phyloP scores from a whole-genome alignment of 768 basidiomycete genomes.

The Rhodotorula paludigena region DNA sequence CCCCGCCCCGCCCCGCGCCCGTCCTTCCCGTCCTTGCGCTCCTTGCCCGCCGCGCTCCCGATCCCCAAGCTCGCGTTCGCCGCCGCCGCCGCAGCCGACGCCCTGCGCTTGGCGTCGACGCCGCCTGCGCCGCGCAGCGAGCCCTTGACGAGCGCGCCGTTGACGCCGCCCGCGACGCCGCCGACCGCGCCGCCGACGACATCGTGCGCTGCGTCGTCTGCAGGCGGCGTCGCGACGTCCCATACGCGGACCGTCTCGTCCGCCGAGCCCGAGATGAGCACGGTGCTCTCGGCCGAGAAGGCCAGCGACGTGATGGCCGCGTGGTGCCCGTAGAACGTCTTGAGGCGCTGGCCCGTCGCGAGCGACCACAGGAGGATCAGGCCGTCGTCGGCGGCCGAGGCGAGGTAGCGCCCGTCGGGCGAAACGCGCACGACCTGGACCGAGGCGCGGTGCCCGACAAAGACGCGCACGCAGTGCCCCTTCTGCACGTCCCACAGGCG shows the following conservation, averaged over 20 bases:
- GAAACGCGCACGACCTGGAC: constrained; percentile 81
- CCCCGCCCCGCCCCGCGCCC: constrained; percentile 8
- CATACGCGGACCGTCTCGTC: constrained; percentile 98
- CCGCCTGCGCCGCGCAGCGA: constrained; percentile 7
- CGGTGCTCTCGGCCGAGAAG: constrained; percentile 83
- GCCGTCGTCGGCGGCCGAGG: constrained; percentile 84
- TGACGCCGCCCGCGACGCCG: background rate
- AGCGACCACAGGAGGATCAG: constrained; percentile 96
- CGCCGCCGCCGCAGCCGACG: background rate
- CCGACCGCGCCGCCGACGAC: constrained; percentile 56
- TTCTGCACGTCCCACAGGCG: constrained; percentile 98
- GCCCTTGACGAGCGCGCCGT: background rate
- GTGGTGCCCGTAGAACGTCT: constrained; percentile 92
- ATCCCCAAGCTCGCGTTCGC: background rate
- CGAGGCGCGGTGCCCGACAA: constrained; percentile 87
- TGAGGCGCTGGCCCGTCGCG: constrained; percentile 85
- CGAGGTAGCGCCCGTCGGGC: constrained; percentile 89
- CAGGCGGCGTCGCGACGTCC: constrained; percentile 60
- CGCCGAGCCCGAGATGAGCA: constrained; percentile 83
- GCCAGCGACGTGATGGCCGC: constrained; percentile 82
- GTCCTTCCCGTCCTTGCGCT: constrained; percentile 11
- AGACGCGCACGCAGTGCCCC: constrained; percentile 87
- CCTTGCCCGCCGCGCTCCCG: constrained; percentile 1
- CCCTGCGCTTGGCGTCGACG: background rate
- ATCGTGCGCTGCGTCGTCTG: constrained; percentile 41